These are phyloP conservation scores for Microascus cirrosus DNA, from an alignment of 2,329 filamentous ascomycete species.

Conservation along the genomic window DNA sequence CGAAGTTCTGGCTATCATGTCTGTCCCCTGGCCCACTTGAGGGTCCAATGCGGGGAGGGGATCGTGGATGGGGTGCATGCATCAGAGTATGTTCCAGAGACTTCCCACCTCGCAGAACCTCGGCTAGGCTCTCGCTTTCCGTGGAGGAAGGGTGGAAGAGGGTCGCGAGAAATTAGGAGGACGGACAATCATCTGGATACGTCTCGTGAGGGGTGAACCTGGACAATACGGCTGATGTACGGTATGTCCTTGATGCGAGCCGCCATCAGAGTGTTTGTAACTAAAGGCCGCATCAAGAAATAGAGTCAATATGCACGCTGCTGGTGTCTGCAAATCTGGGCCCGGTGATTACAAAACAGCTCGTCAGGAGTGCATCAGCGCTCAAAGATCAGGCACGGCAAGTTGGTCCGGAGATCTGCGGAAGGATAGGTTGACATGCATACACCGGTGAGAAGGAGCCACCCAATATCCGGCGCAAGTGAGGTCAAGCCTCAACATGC, in stretches of 20 bases:
- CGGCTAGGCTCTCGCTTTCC: neutral
- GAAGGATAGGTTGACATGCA: neutral
- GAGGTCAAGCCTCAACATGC: neutral
- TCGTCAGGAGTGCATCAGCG: neutral
- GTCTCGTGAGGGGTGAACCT: too few species aligned
- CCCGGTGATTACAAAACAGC: conserved; percentile 5
- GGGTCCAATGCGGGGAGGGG: neutral
- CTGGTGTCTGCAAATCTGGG: neutral
- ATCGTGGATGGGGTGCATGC: neutral
- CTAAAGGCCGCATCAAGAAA: neutral
- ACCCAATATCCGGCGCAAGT: neutral
- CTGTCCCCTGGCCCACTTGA: neutral
- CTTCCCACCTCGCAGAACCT: neutral
- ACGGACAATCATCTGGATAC: too few species aligned
- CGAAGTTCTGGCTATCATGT: neutral
- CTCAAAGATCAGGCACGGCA: neutral
- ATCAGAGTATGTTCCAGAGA: neutral
- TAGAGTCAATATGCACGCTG: neutral
- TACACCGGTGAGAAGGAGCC: neutral
- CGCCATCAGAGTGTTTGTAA: neutral
- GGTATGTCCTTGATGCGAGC: too few species aligned
- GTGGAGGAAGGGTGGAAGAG: neutral
- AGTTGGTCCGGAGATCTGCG: neutral
- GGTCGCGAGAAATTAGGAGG: neutral
- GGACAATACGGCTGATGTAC: too few species aligned